A percentile compares a stretch with the other conserved stretches of the same genome.
Evolutionary conservation across 2,329 filamentous ascomycete genomes (phyloP).

Genomic region (Stagonosporopsis tanaceti): DNA sequence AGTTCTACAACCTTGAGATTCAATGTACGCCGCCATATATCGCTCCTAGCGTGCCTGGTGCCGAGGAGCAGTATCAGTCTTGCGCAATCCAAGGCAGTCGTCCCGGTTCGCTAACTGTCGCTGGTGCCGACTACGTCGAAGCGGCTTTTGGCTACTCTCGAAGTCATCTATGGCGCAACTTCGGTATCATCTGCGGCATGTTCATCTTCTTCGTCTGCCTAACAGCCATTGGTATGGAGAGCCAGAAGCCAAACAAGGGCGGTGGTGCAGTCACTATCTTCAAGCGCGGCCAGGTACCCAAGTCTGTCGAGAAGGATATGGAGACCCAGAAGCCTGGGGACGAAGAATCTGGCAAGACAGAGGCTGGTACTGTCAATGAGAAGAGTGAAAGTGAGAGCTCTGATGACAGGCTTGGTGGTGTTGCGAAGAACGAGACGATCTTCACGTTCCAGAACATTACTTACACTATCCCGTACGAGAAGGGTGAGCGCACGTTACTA

Average conservation of each 20-base stretch:
- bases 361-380: constrained; percentile 34
- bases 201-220: constrained; percentile 59
- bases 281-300: constrained; percentile 70
- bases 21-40: constrained; percentile 64
- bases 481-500: constrained; percentile 58
- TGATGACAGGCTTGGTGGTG: constrained; percentile 49
- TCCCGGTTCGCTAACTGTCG: constrained; percentile 61
- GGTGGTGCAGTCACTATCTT: constrained; percentile 68
- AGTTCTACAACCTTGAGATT: constrained; percentile 68
- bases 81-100: constrained; percentile 66
- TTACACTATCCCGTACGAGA: constrained; percentile 70
- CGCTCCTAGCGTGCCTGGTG: constrained; percentile 61
- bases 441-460: constrained; percentile 87
- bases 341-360: constrained; percentile 60
- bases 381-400: constrained; percentile 37
- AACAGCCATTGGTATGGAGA: constrained; percentile 55
- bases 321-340: constrained; percentile 58
- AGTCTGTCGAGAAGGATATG: constrained; percentile 64
- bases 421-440: constrained; percentile 67
- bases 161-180: constrained; percentile 68
- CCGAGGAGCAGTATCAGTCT: constrained; percentile 61
- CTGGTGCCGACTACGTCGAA: constrained; percentile 64
- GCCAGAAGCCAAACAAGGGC: constrained; percentile 66
- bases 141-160: constrained; percentile 63
- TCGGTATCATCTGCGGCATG: constrained; percentile 62